A percentile compares a stretch with the other conserved stretches of the same genome.
These are phyloP conservation scores for Sesbania bispinosa DNA, from an alignment of 306 rosid genomes.

Conservation along the genomic window DNA sequence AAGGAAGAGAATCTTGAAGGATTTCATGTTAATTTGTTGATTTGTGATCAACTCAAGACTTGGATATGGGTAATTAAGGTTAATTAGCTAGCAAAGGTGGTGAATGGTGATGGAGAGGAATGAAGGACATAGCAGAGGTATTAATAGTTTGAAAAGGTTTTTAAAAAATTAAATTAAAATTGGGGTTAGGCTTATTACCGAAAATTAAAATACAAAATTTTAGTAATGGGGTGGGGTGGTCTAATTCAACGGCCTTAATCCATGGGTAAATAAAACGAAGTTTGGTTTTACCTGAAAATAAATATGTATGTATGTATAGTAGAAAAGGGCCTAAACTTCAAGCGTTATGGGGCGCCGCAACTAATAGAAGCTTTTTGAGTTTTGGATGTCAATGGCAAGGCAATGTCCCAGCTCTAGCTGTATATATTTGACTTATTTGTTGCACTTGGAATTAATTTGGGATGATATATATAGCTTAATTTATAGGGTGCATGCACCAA, in stretches of 20 bases:
- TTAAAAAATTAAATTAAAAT: too few species aligned
- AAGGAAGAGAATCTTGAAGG: conserved; percentile 13
- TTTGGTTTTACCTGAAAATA: neutral
- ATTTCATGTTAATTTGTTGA: too few species aligned
- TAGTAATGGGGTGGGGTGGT: neutral
- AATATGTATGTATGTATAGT: too few species aligned
- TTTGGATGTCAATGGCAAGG: too few species aligned
- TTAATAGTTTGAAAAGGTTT: conserved; percentile 11
- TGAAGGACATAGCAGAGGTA: neutral
- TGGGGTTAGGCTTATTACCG: neutral
- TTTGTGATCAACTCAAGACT: too few species aligned
- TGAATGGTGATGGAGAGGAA: neutral
- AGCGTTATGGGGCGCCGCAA: too few species aligned
- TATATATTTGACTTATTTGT: too few species aligned
- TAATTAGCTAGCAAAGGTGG: neutral
- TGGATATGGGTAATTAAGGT: neutral
- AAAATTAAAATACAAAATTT: neutral
- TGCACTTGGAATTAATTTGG: too few species aligned
- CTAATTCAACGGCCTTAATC: neutral
- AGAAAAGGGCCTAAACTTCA: neutral
- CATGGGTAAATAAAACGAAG: neutral
- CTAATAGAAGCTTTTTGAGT: too few species aligned
- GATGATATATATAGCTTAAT: too few species aligned
- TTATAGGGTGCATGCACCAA: too few species aligned
- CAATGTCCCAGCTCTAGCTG: too few species aligned